These are phyloP conservation scores for Colletotrichum australisinense DNA, from an alignment of 2,329 filamentous ascomycete genomes.

Conservation along the genomic window DNA sequence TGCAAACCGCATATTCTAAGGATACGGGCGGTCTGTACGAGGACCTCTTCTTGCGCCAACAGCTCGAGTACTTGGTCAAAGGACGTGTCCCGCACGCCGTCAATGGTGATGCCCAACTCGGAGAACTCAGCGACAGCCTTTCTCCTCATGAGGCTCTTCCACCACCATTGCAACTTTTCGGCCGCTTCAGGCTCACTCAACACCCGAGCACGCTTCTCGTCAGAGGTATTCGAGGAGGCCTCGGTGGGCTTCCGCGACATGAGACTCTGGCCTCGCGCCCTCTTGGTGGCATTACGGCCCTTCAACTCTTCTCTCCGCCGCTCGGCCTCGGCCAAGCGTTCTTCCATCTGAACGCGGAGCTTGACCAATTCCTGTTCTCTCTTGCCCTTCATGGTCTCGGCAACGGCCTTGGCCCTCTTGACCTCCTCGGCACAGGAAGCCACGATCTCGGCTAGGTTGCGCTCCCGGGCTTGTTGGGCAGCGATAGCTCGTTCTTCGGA, in stretches of 20 bases:
- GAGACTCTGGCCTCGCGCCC: slow-evolving; percentile 65
- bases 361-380: slow-evolving; percentile 79
- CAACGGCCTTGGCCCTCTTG: slow-evolving; percentile 83
- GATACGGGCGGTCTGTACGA: slow-evolving; percentile 73
- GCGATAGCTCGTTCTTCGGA: slow-evolving; percentile 83
- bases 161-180: slow-evolving; percentile 75
- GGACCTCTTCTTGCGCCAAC: slow-evolving; percentile 74
- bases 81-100: slow-evolving; percentile 74
- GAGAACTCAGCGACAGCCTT: slow-evolving; percentile 74
- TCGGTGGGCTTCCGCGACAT: slow-evolving; percentile 62
- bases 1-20: slow-evolving; percentile 77
- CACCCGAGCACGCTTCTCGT: slow-evolving; percentile 51
- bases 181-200: slow-evolving; percentile 73
- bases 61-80: slow-evolving; percentile 81
- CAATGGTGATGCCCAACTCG: slow-evolving; percentile 75
- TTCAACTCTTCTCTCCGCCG: slow-evolving; percentile 74
- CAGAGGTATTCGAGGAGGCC: slow-evolving; percentile 60
- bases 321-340: slow-evolving; percentile 82
- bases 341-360: slow-evolving; percentile 80
- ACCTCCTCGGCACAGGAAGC: slow-evolving; percentile 87
- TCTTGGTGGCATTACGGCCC: slow-evolving; percentile 63
- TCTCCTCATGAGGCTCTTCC: slow-evolving; percentile 70
- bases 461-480: slow-evolving; percentile 81
- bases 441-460: slow-evolving; percentile 84
- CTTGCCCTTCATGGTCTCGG: slow-evolving; percentile 83